A percentile compares a stretch with the other conserved stretches of the same genome.
phyloP scores from a whole-genome alignment of 2,329 filamentous ascomycete species.

The Pseudonectria foliicola region DNA sequence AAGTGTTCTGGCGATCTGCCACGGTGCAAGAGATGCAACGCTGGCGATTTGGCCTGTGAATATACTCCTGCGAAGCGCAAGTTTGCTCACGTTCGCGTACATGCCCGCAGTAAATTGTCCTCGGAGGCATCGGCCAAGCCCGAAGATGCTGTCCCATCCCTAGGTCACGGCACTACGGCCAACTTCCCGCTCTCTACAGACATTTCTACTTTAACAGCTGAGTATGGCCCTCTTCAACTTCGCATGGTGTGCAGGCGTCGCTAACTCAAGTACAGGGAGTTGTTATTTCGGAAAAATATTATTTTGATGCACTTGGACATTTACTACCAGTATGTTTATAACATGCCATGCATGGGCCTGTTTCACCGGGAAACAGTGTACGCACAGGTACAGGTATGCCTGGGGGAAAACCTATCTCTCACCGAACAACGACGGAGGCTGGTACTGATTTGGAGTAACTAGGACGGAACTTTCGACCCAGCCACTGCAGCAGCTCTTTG shows the following conservation, averaged over 20 bases:
- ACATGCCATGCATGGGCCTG: slow-evolving; percentile 32
- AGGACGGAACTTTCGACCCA: slow-evolving; percentile 28
- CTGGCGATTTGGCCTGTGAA: slow-evolving; percentile 29
- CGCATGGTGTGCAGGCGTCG: background rate
- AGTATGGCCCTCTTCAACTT: slow-evolving; percentile 18
- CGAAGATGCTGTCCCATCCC: slow-evolving; percentile 13
- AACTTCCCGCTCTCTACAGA: slow-evolving; percentile 18
- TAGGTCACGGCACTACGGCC: slow-evolving; percentile 7
- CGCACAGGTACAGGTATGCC: slow-evolving; percentile 26
- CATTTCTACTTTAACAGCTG: slow-evolving; percentile 16
- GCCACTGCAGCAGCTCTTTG: slow-evolving; percentile 32
- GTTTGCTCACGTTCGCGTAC: slow-evolving; percentile 27
- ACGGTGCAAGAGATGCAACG: slow-evolving; percentile 31
- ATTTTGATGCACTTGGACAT: slow-evolving; percentile 31
- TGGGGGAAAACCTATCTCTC: background rate
- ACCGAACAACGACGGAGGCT: background rate
- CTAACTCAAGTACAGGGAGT: slow-evolving; percentile 19
- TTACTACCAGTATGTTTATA: slow-evolving; percentile 32
- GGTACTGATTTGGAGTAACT: background rate
- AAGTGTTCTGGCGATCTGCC: slow-evolving; percentile 37
- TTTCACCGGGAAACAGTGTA: slow-evolving; percentile 30
- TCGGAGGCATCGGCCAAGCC: slow-evolving; percentile 7
- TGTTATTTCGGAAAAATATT: slow-evolving; percentile 28
- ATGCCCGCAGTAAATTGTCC: slow-evolving; percentile 7
- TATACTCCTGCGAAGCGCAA: slow-evolving; percentile 33